These are phyloP conservation scores for Erigeron philadelphicus DNA, from an alignment of 140 eudicot genomes.

Conservation along the genomic window DNA sequence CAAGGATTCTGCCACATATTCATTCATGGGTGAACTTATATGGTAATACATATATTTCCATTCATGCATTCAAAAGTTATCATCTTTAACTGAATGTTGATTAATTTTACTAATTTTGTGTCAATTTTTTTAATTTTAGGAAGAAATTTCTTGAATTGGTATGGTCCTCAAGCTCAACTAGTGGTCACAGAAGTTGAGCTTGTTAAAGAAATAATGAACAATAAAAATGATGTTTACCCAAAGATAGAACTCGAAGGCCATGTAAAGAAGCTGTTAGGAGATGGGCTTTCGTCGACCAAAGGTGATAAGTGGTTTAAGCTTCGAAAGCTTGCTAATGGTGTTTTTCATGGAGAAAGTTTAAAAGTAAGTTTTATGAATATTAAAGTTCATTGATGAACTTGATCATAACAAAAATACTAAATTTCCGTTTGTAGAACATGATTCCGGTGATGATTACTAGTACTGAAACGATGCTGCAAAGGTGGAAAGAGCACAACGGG, in stretches of 20 bases:
- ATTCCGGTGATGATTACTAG: slow-evolving; percentile 37
- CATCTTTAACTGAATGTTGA: not conserved
- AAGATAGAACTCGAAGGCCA: slow-evolving; percentile 47
- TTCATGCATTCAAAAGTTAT: not conserved
- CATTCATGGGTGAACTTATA: slow-evolving; percentile 39
- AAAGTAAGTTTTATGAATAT: slow-evolving; percentile 26
- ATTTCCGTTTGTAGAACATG: slow-evolving; percentile 39
- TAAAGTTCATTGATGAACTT: not conserved
- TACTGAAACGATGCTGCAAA: slow-evolving; percentile 33
- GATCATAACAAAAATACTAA: not conserved
- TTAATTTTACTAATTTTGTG: not conserved
- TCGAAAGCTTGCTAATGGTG: slow-evolving; percentile 48
- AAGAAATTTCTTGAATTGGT: slow-evolving; percentile 40
- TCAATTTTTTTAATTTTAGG: slow-evolving; percentile 23
- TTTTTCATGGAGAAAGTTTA: slow-evolving; percentile 49
- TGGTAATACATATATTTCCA: slow-evolving; percentile 30
- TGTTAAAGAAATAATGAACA: slow-evolving; percentile 42
- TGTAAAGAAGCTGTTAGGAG: slow-evolving; percentile 52
- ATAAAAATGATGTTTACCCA: slow-evolving; percentile 37
- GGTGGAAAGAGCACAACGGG: slow-evolving; percentile 42
- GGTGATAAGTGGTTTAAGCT: slow-evolving; percentile 51
- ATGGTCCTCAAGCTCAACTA: slow-evolving; percentile 50
- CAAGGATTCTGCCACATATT: slow-evolving; percentile 50
- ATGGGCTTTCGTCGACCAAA: slow-evolving; percentile 40
- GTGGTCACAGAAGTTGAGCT: slow-evolving; percentile 47